phyloP scores from a whole-genome alignment of 83 land plant species.

The Thuja plicata region DNA sequence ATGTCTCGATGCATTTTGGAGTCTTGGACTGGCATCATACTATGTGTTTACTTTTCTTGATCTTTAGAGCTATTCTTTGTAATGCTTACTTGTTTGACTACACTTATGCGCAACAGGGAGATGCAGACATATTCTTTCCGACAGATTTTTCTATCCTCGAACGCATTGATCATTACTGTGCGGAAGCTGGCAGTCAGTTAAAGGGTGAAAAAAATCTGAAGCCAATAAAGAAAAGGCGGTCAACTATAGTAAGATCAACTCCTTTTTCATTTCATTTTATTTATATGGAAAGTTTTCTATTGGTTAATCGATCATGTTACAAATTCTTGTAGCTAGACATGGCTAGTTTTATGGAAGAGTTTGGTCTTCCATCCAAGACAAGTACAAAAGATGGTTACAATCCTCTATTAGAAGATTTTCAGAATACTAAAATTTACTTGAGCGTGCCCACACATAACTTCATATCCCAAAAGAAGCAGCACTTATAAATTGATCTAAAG shows the following conservation, averaged over 20 bases:
- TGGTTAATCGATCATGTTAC: neutral
- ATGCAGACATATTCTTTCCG: conserved; percentile 96
- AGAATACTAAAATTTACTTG: conserved; percentile 88
- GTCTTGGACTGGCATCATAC: neutral
- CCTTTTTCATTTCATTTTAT: neutral
- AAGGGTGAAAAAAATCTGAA: conserved; percentile 27
- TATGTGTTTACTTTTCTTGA: neutral
- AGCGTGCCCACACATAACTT: conserved; percentile 79
- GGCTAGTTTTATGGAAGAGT: conserved; percentile 86
- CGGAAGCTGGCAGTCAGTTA: conserved; percentile 39
- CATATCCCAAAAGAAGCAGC: conserved; percentile 16
- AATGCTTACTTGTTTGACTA: neutral
- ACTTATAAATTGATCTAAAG: neutral
- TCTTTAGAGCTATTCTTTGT: neutral
- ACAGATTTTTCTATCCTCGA: conserved; percentile 83
- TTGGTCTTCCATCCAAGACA: conserved; percentile 86
- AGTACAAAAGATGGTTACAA: conserved; percentile 90
- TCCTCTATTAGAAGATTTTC: conserved; percentile 92
- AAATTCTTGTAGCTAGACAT: conserved; percentile 63
- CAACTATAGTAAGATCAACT: conserved; percentile 34
- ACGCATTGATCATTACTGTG: conserved; percentile 71
- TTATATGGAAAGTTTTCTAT: neutral
- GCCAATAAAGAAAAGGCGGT: conserved; percentile 52
- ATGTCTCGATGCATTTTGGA: neutral
- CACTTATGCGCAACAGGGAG: conserved; percentile 58